Percentiles rank a stretch among this genome's conserved stretches.
Evolutionary conservation across 2,329 filamentous ascomycete species (phyloP).

Genomic region (Aspergillus sp.): DNA sequence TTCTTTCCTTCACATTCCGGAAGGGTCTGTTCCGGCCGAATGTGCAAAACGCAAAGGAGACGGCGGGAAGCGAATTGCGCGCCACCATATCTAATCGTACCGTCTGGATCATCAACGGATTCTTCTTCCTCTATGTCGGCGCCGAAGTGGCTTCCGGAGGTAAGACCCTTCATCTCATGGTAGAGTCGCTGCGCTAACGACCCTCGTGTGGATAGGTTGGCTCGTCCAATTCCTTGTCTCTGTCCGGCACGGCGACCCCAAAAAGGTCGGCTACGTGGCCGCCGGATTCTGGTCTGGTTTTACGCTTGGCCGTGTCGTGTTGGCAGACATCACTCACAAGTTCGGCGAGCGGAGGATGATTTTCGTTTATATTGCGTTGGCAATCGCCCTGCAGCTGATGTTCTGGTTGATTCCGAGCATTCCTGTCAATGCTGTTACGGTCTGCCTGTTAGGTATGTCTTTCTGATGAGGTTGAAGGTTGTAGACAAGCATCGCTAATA

Average conservation of each 20-base stretch:
- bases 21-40: conserved; percentile 21
- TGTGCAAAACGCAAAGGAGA: conserved; percentile 16
- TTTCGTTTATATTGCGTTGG: conserved; percentile 19
- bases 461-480: neutral
- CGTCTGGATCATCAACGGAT: conserved; percentile 24
- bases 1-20: conserved; percentile 19
- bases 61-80: conserved; percentile 17
- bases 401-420: conserved; percentile 25
- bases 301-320: conserved; percentile 19
- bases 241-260: conserved; percentile 20
- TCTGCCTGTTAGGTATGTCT: conserved; percentile 21
- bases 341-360: conserved; percentile 24
- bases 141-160: conserved; percentile 24
- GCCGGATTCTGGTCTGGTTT: conserved; percentile 25
- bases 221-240: conserved; percentile 24
- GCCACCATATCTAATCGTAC: conserved; percentile 17
- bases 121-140: conserved; percentile 25
- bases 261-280: conserved; percentile 24
- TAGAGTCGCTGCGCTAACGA: neutral
- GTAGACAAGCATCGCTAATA: neutral
- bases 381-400: conserved; percentile 19
- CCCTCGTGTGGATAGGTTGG: conserved; percentile 16
- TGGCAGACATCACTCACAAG: conserved; percentile 23
- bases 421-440: conserved; percentile 20
- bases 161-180: conserved; percentile 3